Percentiles rank a stretch among this genome's conserved stretches.
phyloP scores from a whole-genome alignment of 2,329 filamentous ascomycete species.

The Reticulascus tulasneorum region DNA sequence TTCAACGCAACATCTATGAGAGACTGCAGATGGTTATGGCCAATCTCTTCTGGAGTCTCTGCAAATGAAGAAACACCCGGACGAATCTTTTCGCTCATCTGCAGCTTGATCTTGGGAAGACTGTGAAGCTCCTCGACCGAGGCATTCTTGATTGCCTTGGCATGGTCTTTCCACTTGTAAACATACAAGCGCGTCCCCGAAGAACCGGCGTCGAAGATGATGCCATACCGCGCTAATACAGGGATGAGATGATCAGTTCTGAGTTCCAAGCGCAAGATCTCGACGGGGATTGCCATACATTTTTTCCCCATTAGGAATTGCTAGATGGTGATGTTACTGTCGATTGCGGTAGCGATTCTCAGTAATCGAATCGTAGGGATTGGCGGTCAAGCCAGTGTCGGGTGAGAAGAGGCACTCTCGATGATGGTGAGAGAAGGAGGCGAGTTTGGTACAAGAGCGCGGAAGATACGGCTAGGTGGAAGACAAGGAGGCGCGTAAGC shows the following conservation, averaged over 20 bases:
- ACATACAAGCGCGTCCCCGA: slow-evolving; percentile 94
- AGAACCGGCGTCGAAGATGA: slow-evolving; percentile 95
- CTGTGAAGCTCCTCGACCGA: slow-evolving; percentile 57
- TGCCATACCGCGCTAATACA: slow-evolving; percentile 69
- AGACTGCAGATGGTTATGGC: slow-evolving; percentile 73
- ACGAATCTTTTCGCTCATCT: slow-evolving; percentile 88
- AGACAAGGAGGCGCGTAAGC: too few species aligned
- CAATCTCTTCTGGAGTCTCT: slow-evolving; percentile 69
- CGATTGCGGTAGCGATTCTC: background rate
- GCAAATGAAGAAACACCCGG: slow-evolving; percentile 92
- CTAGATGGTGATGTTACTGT: background rate
- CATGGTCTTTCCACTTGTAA: slow-evolving; percentile 85
- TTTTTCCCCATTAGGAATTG: slow-evolving; percentile 29
- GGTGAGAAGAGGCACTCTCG: background rate
- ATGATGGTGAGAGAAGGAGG: background rate
- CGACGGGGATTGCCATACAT: slow-evolving; percentile 22
- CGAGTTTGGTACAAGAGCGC: too few species aligned
- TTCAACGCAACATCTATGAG: slow-evolving; percentile 79
- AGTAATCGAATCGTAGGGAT: background rate
- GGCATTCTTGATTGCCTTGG: slow-evolving; percentile 50
- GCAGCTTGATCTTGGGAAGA: slow-evolving; percentile 76
- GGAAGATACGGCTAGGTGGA: too few species aligned
- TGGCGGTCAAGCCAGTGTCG: background rate
- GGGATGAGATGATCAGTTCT: background rate
- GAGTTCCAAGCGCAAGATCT: background rate